Base-by-base conservation (phyloP, 495 filamentous ascomycete species). In the Penicillium egyptiacum region DNA sequence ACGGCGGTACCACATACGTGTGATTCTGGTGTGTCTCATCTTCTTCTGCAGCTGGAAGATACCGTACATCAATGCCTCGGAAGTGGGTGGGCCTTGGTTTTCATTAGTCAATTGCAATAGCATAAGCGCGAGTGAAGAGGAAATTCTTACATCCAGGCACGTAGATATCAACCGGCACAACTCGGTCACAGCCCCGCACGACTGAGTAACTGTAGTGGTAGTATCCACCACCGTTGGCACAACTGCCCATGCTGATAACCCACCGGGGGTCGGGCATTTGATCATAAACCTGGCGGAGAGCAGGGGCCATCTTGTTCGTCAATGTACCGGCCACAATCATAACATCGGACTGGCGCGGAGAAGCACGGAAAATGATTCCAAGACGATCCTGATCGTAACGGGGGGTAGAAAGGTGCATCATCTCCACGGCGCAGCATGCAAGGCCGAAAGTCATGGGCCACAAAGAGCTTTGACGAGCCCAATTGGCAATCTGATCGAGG, bases 371-470 rank as follows among this genome's bases (percentile, higher is more conserved):
- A 70, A 97, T 97, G 71, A 97, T 97, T 65, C 92, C 92, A 37
- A 97, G 82, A 6, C 92, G 83, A 81, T 97, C 92, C 67, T 97
- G 92, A 70, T 97, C 92, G 78, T 97, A 97, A 55, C 92, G 90
- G 33, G 92, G 92, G 30, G 92, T 92, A 31, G 92, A 96, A 20
- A 97, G 81, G 73, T 97, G 92, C 92, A 97, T 97, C 92, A 97
- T 97, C 73, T 97, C 92, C 59, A 97, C 79, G 73, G 92, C 92
- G 75, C 92, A 97, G 83, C 92, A 97, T 53, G 92, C 92, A 46
- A 97, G 88, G 46, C 92, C 92, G 78, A 97, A 97, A 22, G 92
- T 97, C 91, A 97, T 95, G 67, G 92, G 92, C 92, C 92, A 97
- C 52, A 97, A 79, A 17, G 92, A 97, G 55, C 85, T 84, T 74